Conservation (phyloP, 1,284 basidiomycete genomes). For the Rhodotorula sp. region DNA sequence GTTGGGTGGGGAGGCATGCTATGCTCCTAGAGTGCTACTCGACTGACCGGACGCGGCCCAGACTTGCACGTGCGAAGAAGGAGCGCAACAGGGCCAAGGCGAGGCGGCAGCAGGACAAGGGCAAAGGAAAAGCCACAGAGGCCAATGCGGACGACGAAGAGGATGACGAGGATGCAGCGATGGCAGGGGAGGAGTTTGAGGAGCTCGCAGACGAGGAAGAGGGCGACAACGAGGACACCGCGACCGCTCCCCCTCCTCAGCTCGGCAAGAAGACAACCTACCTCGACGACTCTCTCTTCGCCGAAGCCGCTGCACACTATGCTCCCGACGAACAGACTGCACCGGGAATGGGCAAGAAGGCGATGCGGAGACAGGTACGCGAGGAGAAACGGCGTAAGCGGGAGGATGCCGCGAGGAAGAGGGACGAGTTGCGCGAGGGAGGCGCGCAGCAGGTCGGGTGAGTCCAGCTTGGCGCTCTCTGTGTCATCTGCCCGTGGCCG, state of each 20-base stretch:
- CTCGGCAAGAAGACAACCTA: slow-evolving; percentile 35
- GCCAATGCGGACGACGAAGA: slow-evolving; percentile 3
- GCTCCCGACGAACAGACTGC: slow-evolving; percentile 1
- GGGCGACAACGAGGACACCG: background rate
- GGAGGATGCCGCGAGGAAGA: slow-evolving; percentile 21
- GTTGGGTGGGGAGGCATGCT: background rate
- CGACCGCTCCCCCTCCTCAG: slow-evolving; percentile 6
- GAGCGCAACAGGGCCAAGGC: slow-evolving; percentile 6
- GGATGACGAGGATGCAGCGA: background rate
- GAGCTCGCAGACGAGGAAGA: background rate
- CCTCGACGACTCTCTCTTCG: slow-evolving; percentile 37
- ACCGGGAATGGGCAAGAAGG: slow-evolving; percentile 27
- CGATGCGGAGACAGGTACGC: slow-evolving; percentile 13
- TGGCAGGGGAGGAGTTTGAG: background rate
- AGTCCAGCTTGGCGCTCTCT: background rate
- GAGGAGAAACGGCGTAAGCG: slow-evolving; percentile 16
- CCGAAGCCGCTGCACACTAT: slow-evolving; percentile 29
- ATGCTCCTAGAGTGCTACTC: background rate
- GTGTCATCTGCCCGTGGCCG: no score
- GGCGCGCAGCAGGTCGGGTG: slow-evolving; percentile 29
- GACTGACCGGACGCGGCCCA: background rate
- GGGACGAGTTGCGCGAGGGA: slow-evolving; percentile 19
- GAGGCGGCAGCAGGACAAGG: slow-evolving; percentile 6
- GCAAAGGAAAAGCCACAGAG: slow-evolving; percentile 7
- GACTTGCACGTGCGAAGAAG: slow-evolving; percentile 9